Conservation (phyloP, 2,329 filamentous ascomycete species). For the Venturia oleaginea region DNA sequence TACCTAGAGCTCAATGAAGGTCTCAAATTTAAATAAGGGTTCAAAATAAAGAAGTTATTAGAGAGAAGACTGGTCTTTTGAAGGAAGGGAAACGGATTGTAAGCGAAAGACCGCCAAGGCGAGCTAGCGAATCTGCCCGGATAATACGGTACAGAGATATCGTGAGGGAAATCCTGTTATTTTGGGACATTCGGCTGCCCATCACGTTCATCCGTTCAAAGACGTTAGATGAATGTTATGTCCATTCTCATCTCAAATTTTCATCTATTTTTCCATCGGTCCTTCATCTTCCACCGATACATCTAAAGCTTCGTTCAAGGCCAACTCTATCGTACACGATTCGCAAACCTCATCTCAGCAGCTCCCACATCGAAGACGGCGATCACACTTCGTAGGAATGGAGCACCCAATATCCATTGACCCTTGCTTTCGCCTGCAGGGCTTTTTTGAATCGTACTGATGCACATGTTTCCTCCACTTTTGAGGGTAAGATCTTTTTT, state of each 20-base stretch:
- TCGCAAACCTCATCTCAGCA: conserved; percentile 36
- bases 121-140: too few species aligned
- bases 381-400: conserved; percentile 44
- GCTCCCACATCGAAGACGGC: conserved; percentile 41
- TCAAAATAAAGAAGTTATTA: too few species aligned
- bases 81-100: too few species aligned
- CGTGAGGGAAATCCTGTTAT: too few species aligned
- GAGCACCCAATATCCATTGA: conserved; percentile 36
- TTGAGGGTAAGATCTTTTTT: conserved; percentile 10
- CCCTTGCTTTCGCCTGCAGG: conserved; percentile 19
- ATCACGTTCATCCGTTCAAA: too few species aligned
- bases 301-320: neutral
- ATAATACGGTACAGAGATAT: too few species aligned
- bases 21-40: too few species aligned
- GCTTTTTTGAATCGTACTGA: neutral
- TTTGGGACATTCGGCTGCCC: too few species aligned
- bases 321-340: conserved; percentile 3
- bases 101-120: too few species aligned
- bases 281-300: neutral
- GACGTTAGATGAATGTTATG: neutral
- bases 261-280: neutral
- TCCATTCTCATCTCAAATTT: neutral
- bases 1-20: too few species aligned
- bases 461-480: neutral
- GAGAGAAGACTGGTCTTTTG: too few species aligned